A percentile compares a stretch with the other conserved stretches of the same genome.
phyloP scores from a whole-genome alignment of 2,329 filamentous ascomycete genomes.

The Fusarium setosum region DNA sequence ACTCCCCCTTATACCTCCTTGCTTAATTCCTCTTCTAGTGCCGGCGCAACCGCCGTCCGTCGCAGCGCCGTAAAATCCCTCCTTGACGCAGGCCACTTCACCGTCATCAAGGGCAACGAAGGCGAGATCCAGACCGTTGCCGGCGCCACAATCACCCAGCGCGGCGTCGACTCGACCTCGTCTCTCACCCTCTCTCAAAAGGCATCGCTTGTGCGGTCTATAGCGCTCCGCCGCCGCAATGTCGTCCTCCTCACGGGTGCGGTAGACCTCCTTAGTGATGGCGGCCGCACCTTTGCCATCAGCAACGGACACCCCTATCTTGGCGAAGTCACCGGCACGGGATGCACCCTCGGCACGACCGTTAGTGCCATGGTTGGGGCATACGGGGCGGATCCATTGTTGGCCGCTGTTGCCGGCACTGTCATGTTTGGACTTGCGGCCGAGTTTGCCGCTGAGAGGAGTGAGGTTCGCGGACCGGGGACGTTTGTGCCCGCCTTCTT shows the following conservation, averaged over 20 bases:
- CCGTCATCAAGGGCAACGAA: constrained; percentile 95
- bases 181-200: constrained; percentile 63
- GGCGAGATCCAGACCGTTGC: constrained; percentile 83
- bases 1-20: background rate
- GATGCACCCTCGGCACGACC: constrained; percentile 86
- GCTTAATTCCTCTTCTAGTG: constrained; percentile 54
- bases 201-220: constrained; percentile 69
- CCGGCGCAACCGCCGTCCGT: constrained; percentile 82
- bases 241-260: constrained; percentile 86
- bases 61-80: constrained; percentile 77
- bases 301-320: constrained; percentile 81
- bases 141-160: constrained; percentile 69
- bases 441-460: constrained; percentile 72
- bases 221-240: constrained; percentile 73
- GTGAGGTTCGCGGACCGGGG: constrained; percentile 80
- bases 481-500: constrained; percentile 88
- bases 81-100: constrained; percentile 79
- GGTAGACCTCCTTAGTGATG: constrained; percentile 83
- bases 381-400: constrained; percentile 71
- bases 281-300: constrained; percentile 72
- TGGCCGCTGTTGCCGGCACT: constrained; percentile 78
- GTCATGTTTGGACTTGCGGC: constrained; percentile 82
- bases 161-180: constrained; percentile 84
- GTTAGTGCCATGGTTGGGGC: constrained; percentile 81
- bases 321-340: constrained; percentile 79